Base-by-base conservation (phyloP, 202 grass and related monocot genomes). In the Hordeum pubiflorum region DNA sequence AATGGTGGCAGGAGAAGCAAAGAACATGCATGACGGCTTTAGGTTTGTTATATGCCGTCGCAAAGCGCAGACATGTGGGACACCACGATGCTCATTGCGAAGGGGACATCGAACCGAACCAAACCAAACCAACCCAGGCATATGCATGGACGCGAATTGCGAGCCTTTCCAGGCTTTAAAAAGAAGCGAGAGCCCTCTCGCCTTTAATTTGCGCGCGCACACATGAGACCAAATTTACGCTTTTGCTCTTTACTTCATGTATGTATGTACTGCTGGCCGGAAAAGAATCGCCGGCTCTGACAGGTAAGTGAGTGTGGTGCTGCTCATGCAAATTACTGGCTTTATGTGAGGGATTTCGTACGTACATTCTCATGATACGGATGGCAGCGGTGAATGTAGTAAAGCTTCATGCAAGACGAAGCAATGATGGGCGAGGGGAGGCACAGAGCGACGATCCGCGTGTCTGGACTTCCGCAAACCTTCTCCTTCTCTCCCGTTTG, bases 141-240 rank as follows among this genome's bases (percentile, higher is more conserved):
- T 37, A 63, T 85, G 63, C 63, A 64, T 48, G 43, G 43, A 52
- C 31, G 37, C 74, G 78, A 82, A 82, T 82, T 79, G 74, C 79
- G 67, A 85, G 52, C 29, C 79, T 89, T 89, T 89, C 83, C 83
- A 89, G 82, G 87, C 87, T 89, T 86, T 79, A 86, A 89, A 89
- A 89, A 89, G 79, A 86, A 79, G 73, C 74, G 75, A 60, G 48
- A n/a, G 50, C 14, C 1, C 0, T 66, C 78, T 80, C 74, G 72
- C 68, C 87, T 89, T 89, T n/a, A n/a, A n/a, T n/a, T n/a, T 82
- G 81, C 83, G 78, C 78, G 85, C 78, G 73, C 75, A 80, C 27
- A 72, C 73, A 86, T 82, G 79, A 89, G 50, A 86, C 79, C 83
- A 89, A 89, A 89, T 69, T 74, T 64, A 54, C 73, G 40, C 87